phyloP scores from a whole-genome alignment of 306 rosid species.

The Mimosa bimucronata region DNA sequence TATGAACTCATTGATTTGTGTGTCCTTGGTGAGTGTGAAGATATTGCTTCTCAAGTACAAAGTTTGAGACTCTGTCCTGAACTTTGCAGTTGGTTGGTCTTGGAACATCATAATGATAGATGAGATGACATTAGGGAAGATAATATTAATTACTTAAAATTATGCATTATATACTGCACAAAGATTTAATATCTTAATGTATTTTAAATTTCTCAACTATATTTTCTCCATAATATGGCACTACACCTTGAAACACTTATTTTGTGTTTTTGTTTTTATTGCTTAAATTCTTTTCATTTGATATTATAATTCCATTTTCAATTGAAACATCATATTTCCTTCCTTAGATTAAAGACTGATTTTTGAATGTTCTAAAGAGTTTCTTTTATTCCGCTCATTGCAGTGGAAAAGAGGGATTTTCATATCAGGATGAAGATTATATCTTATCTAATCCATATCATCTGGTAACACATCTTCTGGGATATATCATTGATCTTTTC shows the following conservation, averaged over 20 bases:
- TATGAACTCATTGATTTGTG: slow-evolving; percentile 1
- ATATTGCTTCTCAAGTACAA: background rate
- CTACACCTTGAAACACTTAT: slow-evolving; percentile 31
- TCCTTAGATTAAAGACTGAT: slow-evolving; percentile 25
- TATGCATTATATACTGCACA: background rate
- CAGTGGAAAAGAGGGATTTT: slow-evolving; percentile 90
- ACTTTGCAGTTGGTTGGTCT: background rate
- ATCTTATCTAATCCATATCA: slow-evolving; percentile 90
- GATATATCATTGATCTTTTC: slow-evolving; percentile 11
- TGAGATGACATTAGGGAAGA: background rate
- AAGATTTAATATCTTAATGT: background rate
- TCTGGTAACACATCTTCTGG: slow-evolving; percentile 57
- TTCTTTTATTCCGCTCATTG: slow-evolving; percentile 35
- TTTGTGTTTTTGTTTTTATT: slow-evolving; percentile 1
- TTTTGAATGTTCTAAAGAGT: slow-evolving; percentile 24
- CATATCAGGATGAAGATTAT: slow-evolving; percentile 72
- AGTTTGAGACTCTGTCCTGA: background rate
- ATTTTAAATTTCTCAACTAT: slow-evolving; percentile 5
- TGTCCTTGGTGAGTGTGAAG: slow-evolving; percentile 1
- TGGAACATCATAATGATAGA: background rate
- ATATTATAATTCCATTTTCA: slow-evolving; percentile 13
- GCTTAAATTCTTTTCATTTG: slow-evolving; percentile 24
- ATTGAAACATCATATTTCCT: slow-evolving; percentile 32
- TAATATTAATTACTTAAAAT: background rate
- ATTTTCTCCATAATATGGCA: slow-evolving; percentile 7